Evolutionary conservation across 208 protist species (phyloP).

Genomic region (Acanthamoeba divionensis): DNA sequence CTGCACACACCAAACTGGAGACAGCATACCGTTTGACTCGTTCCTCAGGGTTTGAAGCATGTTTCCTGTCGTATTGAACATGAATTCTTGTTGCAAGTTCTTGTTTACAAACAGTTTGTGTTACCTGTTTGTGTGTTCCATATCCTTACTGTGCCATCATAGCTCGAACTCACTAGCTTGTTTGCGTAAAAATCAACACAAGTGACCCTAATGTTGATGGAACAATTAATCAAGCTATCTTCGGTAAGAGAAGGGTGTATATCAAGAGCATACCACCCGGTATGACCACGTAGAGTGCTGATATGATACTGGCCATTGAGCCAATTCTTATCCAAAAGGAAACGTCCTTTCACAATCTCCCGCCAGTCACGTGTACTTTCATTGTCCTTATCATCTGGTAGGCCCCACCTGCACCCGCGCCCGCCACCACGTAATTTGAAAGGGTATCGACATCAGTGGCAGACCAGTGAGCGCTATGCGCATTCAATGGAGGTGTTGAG

Average conservation of each 20-base stretch:
- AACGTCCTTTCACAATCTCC: conserved; percentile 30
- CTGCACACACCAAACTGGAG: conserved; percentile 34
- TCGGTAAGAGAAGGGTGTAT: too few species aligned
- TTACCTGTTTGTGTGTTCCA: conserved; percentile 43
- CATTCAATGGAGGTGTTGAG: neutral
- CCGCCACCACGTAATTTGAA: neutral
- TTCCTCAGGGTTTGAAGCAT: conserved; percentile 47
- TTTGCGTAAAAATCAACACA: conserved; percentile 44
- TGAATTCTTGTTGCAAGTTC: neutral
- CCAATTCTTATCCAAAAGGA: conserved; percentile 25
- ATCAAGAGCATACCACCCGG: conserved; percentile 1
- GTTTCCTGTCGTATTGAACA: neutral
- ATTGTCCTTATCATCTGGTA: neutral
- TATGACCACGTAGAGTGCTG: conserved; percentile 27
- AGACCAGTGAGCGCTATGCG: neutral
- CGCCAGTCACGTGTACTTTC: neutral
- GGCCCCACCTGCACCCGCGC: neutral
- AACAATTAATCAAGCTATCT: too few species aligned
- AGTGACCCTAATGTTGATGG: neutral
- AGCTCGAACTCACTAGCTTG: conserved; percentile 38
- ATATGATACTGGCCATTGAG: conserved; percentile 9
- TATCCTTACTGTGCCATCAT: neutral
- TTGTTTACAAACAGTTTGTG: neutral
- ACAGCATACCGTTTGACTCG: conserved; percentile 2
- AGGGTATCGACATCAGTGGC: neutral